Evolutionary conservation across 169 alveolate genomes (phyloP).

Genomic region (Eimeria necatrix): DNA sequence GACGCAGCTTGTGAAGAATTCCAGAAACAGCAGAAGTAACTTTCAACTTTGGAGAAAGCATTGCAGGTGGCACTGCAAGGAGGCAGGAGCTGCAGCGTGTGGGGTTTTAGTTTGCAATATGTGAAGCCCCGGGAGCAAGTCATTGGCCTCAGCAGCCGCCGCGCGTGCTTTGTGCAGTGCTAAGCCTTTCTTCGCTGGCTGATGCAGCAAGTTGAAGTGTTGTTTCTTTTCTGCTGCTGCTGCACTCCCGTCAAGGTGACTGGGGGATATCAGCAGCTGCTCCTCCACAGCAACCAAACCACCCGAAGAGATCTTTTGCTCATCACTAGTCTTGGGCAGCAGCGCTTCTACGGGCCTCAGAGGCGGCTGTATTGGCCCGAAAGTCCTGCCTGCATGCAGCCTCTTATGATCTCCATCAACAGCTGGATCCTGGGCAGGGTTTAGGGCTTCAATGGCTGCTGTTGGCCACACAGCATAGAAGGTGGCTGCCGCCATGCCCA

Average conservation of each 20-base stretch:
- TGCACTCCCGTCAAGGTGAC: not conserved
- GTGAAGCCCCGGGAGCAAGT: not conserved
- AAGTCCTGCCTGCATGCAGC: too few relatives aligned
- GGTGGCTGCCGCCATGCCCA: too few relatives aligned
- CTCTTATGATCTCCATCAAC: too few relatives aligned
- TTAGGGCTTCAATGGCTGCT: not conserved
- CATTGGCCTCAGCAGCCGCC: not conserved
- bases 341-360: not conserved
- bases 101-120: not conserved
- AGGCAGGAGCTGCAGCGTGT: not conserved
- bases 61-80: not conserved
- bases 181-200: too few relatives aligned
- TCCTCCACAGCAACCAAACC: conserved; percentile 17
- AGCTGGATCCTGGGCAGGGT: not conserved
- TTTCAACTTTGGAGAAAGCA: not conserved
- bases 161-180: too few relatives aligned
- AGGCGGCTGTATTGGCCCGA: conserved; percentile 49
- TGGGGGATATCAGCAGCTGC: not conserved
- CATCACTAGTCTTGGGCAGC: not conserved
- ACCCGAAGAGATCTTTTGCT: not conserved
- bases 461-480: not conserved
- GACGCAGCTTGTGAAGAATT: not conserved
- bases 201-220: too few relatives aligned
- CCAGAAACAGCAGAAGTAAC: conserved; percentile 4
- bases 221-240: not conserved